These are phyloP conservation scores for Trichaptum fuscoviolaceum DNA, from an alignment of 768 basidiomycete species.

Conservation along the genomic window DNA sequence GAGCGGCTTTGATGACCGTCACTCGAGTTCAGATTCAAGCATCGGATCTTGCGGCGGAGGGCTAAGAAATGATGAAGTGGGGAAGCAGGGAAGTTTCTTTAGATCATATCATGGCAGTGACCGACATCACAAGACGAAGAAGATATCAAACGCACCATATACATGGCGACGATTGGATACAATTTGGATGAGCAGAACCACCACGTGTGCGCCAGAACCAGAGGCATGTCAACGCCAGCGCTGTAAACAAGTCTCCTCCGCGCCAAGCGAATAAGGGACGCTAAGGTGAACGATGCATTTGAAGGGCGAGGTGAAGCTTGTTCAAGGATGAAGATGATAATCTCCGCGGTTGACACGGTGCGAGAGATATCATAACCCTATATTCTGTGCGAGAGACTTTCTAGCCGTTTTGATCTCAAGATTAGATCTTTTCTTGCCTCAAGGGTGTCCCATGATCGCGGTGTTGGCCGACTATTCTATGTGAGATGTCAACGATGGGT, in stretches of 20 bases:
- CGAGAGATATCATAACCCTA: neutral
- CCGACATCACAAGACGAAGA: neutral
- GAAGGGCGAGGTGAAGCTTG: neutral
- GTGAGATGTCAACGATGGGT: neutral
- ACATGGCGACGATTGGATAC: neutral
- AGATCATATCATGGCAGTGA: neutral
- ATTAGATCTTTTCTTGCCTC: neutral
- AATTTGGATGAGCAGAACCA: neutral
- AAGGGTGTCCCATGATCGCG: neutral
- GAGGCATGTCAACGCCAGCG: neutral
- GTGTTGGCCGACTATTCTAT: neutral
- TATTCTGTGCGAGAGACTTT: neutral
- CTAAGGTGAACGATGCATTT: neutral
- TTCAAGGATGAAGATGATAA: neutral
- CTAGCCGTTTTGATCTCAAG: neutral
- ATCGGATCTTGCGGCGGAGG: neutral
- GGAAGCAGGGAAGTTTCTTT: neutral
- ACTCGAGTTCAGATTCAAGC: neutral
- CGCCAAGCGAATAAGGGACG: neutral
- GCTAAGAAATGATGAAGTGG: neutral
- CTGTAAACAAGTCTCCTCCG: neutral
- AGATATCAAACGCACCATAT: neutral
- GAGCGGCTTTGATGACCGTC: neutral
- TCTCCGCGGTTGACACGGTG: neutral
- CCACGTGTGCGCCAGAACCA: neutral